Evolutionary conservation across 257 asterid species (phyloP), one percentile per base, ranked within the genome.

Genomic region (Gardenia jasminoides): DNA sequence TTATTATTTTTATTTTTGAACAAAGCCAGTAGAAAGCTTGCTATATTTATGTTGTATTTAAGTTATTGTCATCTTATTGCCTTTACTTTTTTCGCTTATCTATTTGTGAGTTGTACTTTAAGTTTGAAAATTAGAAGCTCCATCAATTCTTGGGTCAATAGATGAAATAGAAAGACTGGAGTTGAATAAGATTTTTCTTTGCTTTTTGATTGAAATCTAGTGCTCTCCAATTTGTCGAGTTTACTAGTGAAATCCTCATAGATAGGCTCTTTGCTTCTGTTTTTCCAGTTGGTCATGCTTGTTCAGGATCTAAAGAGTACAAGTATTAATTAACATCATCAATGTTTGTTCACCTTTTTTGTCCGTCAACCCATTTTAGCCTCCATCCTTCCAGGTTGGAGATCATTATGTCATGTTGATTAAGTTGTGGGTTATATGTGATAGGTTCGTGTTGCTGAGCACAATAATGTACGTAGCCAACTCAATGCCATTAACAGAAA

Each of bases 371-470:
- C 30, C 10, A 24, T 61, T 3, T 24, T 61, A n/a, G 31, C 4
- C 62, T 56, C 17, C 33, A 61, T 22, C n/a, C 46, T 66, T 6
- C 22, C 24, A 13, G 20, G 44, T 66, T 10, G 17, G n/a, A 4
- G 33, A 10, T 56, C 54, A 56, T 47, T 31, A 0, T 67, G 41
- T 28, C 22, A 30, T 52, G 58, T 24, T 33, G 26, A 67, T 70
- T 20, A 39, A 47, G 16, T 68, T 82, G 36, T 86, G 77, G 75
- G 79, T 85, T 82, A 80, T 81, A 50, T 79, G 72, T 78, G 59
- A 56, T 90, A 92, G 98, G 97, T 94, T 82, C 98, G 97, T 69
- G 91, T 92, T 80, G 83, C 98, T 81, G 98, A 94, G 86, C 90
- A 89, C 81, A 90, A 74, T 85, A 92, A 92, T 79, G 94, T 94